phyloP scores from a whole-genome alignment of 192 early-diverging fungal species.

The Backusella luteola region DNA sequence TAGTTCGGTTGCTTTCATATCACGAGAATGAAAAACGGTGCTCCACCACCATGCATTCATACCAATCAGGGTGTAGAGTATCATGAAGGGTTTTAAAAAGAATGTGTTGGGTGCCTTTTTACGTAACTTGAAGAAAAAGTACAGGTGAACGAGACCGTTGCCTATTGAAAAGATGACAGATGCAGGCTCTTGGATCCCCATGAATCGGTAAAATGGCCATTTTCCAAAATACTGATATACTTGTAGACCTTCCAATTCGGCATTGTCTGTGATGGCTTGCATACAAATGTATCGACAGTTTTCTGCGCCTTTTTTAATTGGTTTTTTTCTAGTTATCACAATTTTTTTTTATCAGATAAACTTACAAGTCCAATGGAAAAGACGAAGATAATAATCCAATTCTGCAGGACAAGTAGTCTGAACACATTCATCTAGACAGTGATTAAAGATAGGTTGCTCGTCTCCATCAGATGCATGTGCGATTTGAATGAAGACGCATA shows the following conservation, averaged over 20 bases:
- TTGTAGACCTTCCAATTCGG: conserved; percentile 34
- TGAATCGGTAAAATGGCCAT: conserved; percentile 90
- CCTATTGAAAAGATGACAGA: conserved; percentile 87
- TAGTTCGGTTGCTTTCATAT: conserved; percentile 83
- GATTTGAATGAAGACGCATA: not conserved
- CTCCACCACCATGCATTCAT: conserved; percentile 93
- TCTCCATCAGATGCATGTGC: conserved; percentile 2
- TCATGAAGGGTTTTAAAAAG: conserved; percentile 58
- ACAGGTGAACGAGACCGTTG: conserved; percentile 79
- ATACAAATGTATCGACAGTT: conserved; percentile 91
- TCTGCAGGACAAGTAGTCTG: not conserved
- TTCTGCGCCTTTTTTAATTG: conserved; percentile 52
- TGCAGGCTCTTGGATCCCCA: conserved; percentile 94
- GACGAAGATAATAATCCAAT: conserved; percentile 39
- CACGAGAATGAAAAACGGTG: conserved; percentile 86
- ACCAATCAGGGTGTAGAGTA: conserved; percentile 53
- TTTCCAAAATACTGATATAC: conserved; percentile 94
- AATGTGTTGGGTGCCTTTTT: conserved; percentile 44
- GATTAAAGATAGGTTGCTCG: not conserved
- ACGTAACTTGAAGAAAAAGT: conserved; percentile 45
- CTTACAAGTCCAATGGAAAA: conserved; percentile 73
- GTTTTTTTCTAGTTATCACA: conserved; percentile 36
- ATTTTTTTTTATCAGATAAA: not conserved
- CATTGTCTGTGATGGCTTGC: conserved; percentile 60
- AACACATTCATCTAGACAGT: conserved; percentile 4